These are phyloP conservation scores for Bromus sterilis DNA, from an alignment of 176 grass and related monocot species.

Conservation along the genomic window DNA sequence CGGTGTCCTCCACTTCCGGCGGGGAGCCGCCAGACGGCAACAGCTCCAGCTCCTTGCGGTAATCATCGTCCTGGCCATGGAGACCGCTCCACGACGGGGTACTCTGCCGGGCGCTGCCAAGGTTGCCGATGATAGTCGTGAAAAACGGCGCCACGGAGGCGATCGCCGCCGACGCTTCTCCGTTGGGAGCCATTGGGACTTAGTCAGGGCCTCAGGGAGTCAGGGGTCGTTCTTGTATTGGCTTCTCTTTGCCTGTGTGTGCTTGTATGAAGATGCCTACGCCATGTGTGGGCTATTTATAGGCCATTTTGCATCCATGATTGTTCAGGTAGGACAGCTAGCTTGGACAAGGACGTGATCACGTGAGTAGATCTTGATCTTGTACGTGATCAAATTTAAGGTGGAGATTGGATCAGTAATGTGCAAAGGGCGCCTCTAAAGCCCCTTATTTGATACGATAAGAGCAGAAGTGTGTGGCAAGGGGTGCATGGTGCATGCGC, in stretches of 20 bases:
- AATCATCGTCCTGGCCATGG: not conserved
- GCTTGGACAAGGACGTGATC: not conserved
- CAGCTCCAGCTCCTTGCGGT: conserved; percentile 11
- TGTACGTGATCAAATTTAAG: conserved; percentile 25
- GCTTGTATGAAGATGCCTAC: not conserved
- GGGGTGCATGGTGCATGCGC: not conserved
- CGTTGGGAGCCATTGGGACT: not conserved
- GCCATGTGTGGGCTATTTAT: conserved; percentile 31
- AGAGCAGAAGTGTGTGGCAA: not conserved
- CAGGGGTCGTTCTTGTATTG: not conserved
- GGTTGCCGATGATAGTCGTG: conserved; percentile 28
- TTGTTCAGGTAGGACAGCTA: not conserved
- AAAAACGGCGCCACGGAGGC: conserved; percentile 11
- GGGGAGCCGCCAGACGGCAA: not conserved
- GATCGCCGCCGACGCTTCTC: not conserved
- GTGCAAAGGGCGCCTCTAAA: not conserved
- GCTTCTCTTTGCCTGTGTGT: not conserved
- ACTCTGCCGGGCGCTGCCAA: conserved; percentile 17
- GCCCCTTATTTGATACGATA: conserved; percentile 31
- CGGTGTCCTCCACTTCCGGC: conserved; percentile 49
- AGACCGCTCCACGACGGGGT: conserved; percentile 42
- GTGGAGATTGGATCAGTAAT: conserved; percentile 14
- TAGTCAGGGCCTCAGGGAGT: too few relatives aligned
- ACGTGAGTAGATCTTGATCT: not conserved
- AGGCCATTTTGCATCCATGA: not conserved